A percentile compares a stretch with the other conserved stretches of the same genome.
These are phyloP conservation scores for Podaxis mareebaensis DNA, from an alignment of 768 basidiomycete species.

Conservation along the genomic window DNA sequence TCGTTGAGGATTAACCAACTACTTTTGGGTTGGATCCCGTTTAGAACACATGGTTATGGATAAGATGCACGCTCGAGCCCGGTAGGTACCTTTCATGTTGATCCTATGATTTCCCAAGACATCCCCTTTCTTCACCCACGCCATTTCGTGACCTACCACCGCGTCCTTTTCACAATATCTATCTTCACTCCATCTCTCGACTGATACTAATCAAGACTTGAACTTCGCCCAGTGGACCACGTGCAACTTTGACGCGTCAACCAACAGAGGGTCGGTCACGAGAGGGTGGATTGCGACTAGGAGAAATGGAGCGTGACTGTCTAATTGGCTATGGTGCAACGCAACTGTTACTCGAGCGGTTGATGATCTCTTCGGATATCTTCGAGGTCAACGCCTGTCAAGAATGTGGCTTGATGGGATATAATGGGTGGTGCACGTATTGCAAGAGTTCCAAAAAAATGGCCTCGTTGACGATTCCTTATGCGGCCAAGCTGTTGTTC, in stretches of 20 bases:
- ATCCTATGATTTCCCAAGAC: neutral
- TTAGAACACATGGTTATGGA: slow-evolving; percentile 99
- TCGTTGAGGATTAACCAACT: slow-evolving; percentile 1
- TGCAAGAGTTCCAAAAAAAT: slow-evolving; percentile 98
- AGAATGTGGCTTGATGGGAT: slow-evolving; percentile 92
- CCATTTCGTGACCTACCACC: neutral
- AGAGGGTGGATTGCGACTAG: slow-evolving; percentile 94
- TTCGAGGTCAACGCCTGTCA: slow-evolving; percentile 97
- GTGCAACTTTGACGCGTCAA: slow-evolving; percentile 94
- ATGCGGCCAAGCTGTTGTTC: slow-evolving; percentile 91
- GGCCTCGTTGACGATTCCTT: slow-evolving; percentile 94
- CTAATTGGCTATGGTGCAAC: slow-evolving; percentile 98
- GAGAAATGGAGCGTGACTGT: slow-evolving; percentile 99
- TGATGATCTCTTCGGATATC: slow-evolving; percentile 99
- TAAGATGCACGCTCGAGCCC: slow-evolving; percentile 99
- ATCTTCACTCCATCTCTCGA: slow-evolving; percentile 15
- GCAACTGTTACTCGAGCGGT: slow-evolving; percentile 90
- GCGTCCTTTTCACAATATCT: slow-evolving; percentile 1
- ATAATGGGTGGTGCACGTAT: slow-evolving; percentile 95
- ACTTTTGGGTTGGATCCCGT: slow-evolving; percentile 13
- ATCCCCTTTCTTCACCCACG: slow-evolving; percentile 3
- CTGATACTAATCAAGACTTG: neutral
- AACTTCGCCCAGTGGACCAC: slow-evolving; percentile 69
- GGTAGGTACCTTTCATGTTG: slow-evolving; percentile 44
- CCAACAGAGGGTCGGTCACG: slow-evolving; percentile 98